Conservation (phyloP, 768 basidiomycete genomes). For the Pleurotus tuoliensis region DNA sequence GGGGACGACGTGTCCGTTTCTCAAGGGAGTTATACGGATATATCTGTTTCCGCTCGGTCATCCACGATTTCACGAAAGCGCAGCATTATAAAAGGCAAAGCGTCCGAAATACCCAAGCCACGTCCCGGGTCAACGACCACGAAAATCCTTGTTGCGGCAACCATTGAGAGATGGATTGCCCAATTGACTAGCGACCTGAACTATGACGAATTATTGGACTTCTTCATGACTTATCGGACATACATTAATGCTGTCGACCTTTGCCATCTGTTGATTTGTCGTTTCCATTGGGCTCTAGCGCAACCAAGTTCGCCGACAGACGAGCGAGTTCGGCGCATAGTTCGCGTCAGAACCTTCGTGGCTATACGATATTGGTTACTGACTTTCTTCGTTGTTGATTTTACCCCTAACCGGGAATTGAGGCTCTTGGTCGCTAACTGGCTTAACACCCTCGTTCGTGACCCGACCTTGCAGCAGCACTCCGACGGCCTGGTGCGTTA, state of each 20-base stretch:
- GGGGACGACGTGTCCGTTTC: conserved; percentile 35
- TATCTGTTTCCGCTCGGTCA: conserved; percentile 33
- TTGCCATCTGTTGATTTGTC: conserved; percentile 74
- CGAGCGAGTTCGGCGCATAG: conserved; percentile 69
- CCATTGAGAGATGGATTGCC: conserved; percentile 91
- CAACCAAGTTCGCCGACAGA: conserved; percentile 48
- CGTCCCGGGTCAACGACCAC: conserved; percentile 25
- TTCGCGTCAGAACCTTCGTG: conserved; percentile 85
- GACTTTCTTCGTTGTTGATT: conserved; percentile 88
- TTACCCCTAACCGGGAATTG: conserved; percentile 75
- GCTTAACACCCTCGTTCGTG: conserved; percentile 73
- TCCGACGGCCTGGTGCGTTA: conserved; percentile 66
- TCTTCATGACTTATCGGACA: conserved; percentile 89
- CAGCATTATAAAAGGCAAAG: conserved; percentile 26
- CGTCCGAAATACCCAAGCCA: conserved; percentile 23
- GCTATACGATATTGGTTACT: conserved; percentile 88
- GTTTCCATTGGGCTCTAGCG: conserved; percentile 87
- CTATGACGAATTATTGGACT: conserved; percentile 83
- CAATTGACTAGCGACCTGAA: conserved; percentile 84
- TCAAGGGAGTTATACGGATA: conserved; percentile 32
- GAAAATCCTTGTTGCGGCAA: conserved; percentile 77
- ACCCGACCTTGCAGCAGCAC: conserved; percentile 65
- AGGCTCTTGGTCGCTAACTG: conserved; percentile 70
- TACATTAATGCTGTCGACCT: conserved; percentile 80
- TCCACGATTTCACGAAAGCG: conserved; percentile 33